phyloP scores from a whole-genome alignment of 164 flowering plant genomes.

The Echeveria elegans region DNA sequence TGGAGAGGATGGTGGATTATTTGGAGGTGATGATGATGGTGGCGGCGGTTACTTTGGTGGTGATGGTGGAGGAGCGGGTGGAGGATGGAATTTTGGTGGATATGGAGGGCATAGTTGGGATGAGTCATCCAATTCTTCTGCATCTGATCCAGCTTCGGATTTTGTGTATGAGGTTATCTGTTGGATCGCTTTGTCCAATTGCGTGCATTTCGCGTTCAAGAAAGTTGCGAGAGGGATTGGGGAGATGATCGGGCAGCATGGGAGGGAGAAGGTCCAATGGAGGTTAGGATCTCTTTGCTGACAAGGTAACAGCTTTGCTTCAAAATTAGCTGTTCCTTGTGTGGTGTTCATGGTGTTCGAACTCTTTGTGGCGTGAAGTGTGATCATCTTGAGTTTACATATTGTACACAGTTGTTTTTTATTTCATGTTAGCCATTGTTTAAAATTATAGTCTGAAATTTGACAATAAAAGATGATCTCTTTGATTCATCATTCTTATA shows the following conservation, averaged over 20 bases:
- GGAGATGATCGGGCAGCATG: constrained; percentile 14
- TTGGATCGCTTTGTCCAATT: constrained; percentile 74
- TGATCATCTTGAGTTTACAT: neutral
- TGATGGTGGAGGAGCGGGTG: constrained; percentile 28
- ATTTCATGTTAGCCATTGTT: neutral
- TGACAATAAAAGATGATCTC: neutral
- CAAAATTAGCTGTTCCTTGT: neutral
- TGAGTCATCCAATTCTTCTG: constrained; percentile 30
- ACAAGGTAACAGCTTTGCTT: constrained; percentile 12
- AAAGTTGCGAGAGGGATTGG: constrained; percentile 28
- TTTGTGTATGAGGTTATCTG: constrained; percentile 68
- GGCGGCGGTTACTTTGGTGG: constrained; percentile 23
- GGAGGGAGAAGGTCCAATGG: constrained; percentile 41
- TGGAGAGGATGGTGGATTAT: constrained; percentile 21
- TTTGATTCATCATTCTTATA: neutral
- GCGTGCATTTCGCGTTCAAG: constrained; percentile 72
- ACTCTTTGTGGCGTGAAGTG: neutral
- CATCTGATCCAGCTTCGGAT: constrained; percentile 47
- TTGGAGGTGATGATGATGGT: constrained; percentile 20
- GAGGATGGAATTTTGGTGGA: constrained; percentile 49
- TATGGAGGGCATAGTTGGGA: constrained; percentile 43
- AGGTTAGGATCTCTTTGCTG: constrained; percentile 27
- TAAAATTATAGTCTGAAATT: neutral
- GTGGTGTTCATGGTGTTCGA: neutral
- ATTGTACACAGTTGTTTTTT: neutral